These are phyloP conservation scores for Verticillium longisporum DNA, from an alignment of 2,329 filamentous ascomycete species.

Conservation along the genomic window DNA sequence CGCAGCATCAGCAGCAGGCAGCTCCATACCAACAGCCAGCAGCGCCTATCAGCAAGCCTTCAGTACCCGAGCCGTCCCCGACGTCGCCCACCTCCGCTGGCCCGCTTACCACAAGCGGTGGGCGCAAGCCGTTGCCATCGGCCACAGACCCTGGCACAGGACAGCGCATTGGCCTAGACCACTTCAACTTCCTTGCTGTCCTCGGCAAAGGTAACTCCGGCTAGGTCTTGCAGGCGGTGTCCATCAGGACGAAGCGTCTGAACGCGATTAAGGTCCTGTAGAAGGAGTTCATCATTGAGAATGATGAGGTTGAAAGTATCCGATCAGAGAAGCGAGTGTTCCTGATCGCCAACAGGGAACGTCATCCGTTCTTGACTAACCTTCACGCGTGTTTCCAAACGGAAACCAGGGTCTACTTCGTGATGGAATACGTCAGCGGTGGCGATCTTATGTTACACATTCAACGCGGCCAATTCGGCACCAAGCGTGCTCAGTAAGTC, in stretches of 20 bases:
- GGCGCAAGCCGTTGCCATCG: slow-evolving; percentile 57
- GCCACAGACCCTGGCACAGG: slow-evolving; percentile 68
- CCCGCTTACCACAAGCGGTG: slow-evolving; percentile 5
- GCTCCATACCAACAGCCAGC: slow-evolving; percentile 21
- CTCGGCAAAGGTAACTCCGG: slow-evolving; percentile 99
- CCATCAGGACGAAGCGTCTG: slow-evolving; percentile 82
- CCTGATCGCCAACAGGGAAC: slow-evolving; percentile 92
- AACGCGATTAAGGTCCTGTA: slow-evolving; percentile 99
- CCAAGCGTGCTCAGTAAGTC: slow-evolving; percentile 87
- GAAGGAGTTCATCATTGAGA: slow-evolving; percentile 99
- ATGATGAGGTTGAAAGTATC: slow-evolving; percentile 97
- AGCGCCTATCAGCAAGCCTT: slow-evolving; percentile 12
- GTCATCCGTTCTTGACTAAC: slow-evolving; percentile 91
- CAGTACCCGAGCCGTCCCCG: slow-evolving; percentile 23
- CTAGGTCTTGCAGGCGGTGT: slow-evolving; percentile 99
- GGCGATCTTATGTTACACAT: slow-evolving; percentile 99
- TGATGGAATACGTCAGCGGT: slow-evolving; percentile 99
- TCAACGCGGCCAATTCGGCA: slow-evolving; percentile 90
- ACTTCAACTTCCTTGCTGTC: slow-evolving; percentile 98
- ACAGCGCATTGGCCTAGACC: slow-evolving; percentile 85
- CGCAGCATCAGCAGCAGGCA: slow-evolving; percentile 23
- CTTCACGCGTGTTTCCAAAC: slow-evolving; percentile 98
- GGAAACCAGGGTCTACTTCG: slow-evolving; percentile 96
- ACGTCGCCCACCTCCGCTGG: slow-evolving; percentile 18
- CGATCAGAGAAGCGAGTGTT: slow-evolving; percentile 97